Base-by-base conservation (phyloP, 306 rosid genomes). In the Boehmeria nivea region DNA sequence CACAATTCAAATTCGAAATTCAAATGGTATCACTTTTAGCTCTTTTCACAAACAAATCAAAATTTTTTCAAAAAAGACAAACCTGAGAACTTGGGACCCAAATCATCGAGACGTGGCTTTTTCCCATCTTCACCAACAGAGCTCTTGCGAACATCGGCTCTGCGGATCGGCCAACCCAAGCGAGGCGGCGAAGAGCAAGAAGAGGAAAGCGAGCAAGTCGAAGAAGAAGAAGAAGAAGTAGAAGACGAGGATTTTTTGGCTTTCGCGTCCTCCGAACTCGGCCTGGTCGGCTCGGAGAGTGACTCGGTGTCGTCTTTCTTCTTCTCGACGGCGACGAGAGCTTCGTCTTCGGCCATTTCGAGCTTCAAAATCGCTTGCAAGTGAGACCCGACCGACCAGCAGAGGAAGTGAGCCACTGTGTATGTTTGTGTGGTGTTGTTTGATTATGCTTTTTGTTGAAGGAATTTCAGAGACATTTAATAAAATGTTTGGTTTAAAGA, bases 141-240 rank as follows among this genome's bases (percentile, higher is more conserved):
- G 57, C 72, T 67, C 44, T 75, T 81, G 57, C 85, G 57, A 10
- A 82, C 49, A 5, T 86, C 78, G 51, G 95, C 94, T 60, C 88
- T 80, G 25, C 84, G 86, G 54, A 91, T 91, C 31, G 98, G 98
- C 98, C 98, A 91, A 17, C 96, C 96, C 66, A 91, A 80, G 58
- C 76, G 84, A 21, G 86, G 20, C 58, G 89, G 79, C 12, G 95
- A 72, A 60, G 59, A 31, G 2, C 26, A 50, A 12, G 85, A 77
- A 28, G 59, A 8, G 4, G 93, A 74, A 63, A 50, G 47, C 9
- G 83, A 78, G 57, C 77, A 75, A 18, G 89, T 82, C 57, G 78
- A 71, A 67, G 78, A 68, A 18, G 84, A 72, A 63, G 89, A 71
- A 53, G 78, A 77, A n/a, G n/a, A n/a, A n/a, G n/a, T n/a, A n/a